phyloP scores from a whole-genome alignment of 768 basidiomycete genomes.

The Xanthoconium purpureum region DNA sequence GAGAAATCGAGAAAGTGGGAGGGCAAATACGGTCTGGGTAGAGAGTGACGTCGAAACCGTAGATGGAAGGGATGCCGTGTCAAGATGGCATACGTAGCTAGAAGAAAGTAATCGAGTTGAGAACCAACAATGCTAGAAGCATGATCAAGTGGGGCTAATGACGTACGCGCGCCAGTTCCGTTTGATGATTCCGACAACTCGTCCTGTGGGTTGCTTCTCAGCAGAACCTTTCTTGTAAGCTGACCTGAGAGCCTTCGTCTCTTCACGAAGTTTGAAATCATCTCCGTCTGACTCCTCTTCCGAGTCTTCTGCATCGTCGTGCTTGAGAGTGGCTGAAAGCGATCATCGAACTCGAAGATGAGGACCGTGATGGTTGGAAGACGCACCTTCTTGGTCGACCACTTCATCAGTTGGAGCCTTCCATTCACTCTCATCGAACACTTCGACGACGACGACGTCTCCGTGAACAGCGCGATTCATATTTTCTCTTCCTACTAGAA shows the following conservation, averaged over 20 bases:
- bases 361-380: not conserved
- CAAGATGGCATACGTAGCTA: conserved; percentile 94
- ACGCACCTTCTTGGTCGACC: conserved; percentile 85
- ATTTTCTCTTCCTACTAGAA: conserved; percentile 84
- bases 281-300: conserved; percentile 53
- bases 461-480: conserved; percentile 97
- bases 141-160: not conserved
- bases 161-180: conserved; percentile 93
- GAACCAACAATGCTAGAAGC: not conserved
- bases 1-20: conserved; percentile 85
- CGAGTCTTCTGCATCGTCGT: conserved; percentile 83
- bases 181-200: conserved; percentile 88
- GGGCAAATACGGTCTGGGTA: conserved; percentile 90
- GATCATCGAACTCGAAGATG: not conserved
- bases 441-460: conserved; percentile 86
- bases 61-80: conserved; percentile 81
- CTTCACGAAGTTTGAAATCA: conserved; percentile 38
- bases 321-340: conserved; percentile 66
- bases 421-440: conserved; percentile 88
- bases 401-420: conserved; percentile 90
- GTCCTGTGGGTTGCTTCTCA: conserved; percentile 87
- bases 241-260: conserved; percentile 38
- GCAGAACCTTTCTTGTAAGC: conserved; percentile 27
- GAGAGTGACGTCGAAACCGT: conserved; percentile 74
- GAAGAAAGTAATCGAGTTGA: not conserved